Evolutionary conservation across 1,139 yeast genomes (phyloP).

Genomic region (Magnusiomyces paraingens): DNA sequence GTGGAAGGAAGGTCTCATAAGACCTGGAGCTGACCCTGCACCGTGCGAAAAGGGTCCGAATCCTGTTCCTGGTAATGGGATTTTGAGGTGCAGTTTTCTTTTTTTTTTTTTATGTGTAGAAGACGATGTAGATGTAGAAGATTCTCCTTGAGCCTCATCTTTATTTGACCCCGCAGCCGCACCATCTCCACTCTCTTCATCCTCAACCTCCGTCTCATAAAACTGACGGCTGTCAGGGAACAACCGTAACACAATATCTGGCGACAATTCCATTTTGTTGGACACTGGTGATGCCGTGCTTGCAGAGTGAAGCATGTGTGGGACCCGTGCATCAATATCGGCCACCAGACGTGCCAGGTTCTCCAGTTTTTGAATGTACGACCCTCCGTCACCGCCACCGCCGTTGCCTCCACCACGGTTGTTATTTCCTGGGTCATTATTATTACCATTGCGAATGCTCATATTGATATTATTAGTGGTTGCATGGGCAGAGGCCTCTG

Average conservation of each 20-base stretch:
- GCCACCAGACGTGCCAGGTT: conserved; percentile 11
- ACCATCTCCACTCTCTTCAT: not conserved
- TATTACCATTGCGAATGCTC: no score
- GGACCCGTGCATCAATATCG: conserved; percentile 9
- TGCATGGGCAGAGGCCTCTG: no score
- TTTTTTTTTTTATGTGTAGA: conserved; percentile 3
- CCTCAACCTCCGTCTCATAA: conserved; percentile 1
- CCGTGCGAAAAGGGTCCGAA: not conserved
- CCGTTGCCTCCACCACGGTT: no score
- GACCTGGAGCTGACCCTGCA: not conserved
- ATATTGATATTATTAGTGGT: no score
- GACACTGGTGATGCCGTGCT: not conserved
- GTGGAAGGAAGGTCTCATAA: not conserved
- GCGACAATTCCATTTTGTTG: conserved; percentile 5
- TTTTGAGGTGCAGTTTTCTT: not conserved
- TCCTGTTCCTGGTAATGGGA: not conserved
- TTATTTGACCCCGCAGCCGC: not conserved
- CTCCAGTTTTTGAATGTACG: not conserved
- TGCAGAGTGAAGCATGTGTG: conserved; percentile 9
- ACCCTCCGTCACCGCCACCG: no score
- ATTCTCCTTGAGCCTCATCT: not conserved
- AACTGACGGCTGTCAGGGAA: conserved; percentile 8
- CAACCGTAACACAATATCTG: conserved; percentile 9
- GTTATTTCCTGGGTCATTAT: no score
- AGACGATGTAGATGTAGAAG: not conserved